Evolutionary conservation across 768 basidiomycete genomes (phyloP).

Genomic region (Leucosporidium creatinivorum): DNA sequence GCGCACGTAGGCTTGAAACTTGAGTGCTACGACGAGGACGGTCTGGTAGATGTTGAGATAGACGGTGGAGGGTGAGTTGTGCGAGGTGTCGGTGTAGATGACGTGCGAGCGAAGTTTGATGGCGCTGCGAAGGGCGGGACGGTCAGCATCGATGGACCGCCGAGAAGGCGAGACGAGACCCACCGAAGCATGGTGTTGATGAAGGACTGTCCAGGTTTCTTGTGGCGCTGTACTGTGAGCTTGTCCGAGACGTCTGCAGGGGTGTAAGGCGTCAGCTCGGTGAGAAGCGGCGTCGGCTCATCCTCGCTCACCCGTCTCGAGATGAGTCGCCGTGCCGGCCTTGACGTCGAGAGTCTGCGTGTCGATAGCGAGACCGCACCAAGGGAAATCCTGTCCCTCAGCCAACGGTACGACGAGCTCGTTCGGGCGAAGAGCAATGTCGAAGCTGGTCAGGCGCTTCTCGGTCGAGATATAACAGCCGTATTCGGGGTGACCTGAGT

Average conservation of each 20-base stretch:
- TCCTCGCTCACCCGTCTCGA: no score
- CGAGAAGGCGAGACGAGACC: not conserved
- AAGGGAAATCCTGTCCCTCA: slow-evolving; percentile 63
- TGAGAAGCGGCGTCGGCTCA: no score
- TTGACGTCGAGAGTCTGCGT: slow-evolving; percentile 68
- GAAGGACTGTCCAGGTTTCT: slow-evolving; percentile 60
- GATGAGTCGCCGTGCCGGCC: not conserved
- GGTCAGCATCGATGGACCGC: not conserved
- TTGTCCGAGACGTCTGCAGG: slow-evolving; percentile 57
- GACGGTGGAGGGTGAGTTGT: slow-evolving; percentile 59
- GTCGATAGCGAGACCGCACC: slow-evolving; percentile 82
- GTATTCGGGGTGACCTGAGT: slow-evolving; percentile 75
- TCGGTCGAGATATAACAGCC: slow-evolving; percentile 82
- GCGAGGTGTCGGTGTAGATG: slow-evolving; percentile 43
- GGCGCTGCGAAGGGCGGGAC: slow-evolving; percentile 48
- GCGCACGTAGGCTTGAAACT: slow-evolving; percentile 73
- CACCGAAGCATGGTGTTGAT: slow-evolving; percentile 57
- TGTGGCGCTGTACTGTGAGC: slow-evolving; percentile 61
- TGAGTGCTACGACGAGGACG: slow-evolving; percentile 72
- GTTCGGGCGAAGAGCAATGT: slow-evolving; percentile 40
- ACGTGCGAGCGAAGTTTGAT: slow-evolving; percentile 53
- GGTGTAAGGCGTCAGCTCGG: no score
- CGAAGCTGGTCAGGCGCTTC: slow-evolving; percentile 86
- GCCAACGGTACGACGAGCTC: slow-evolving; percentile 36
- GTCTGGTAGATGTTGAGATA: slow-evolving; percentile 81